Base-by-base conservation (phyloP, 306 rosid species). In the Lablab purpureus region DNA sequence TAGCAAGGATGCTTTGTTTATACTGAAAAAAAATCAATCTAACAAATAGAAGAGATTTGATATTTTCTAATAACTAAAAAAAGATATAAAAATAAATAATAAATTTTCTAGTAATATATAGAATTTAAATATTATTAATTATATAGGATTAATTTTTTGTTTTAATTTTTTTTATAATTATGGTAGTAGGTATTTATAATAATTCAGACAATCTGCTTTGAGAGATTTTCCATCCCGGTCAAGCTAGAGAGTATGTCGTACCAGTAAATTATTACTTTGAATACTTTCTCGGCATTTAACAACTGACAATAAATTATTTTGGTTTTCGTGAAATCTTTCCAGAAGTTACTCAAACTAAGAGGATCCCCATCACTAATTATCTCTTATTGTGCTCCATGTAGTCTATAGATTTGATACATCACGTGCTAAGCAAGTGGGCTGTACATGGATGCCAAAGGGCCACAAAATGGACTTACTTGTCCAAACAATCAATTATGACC, bases 221-320 rank as follows among this genome's bases (percentile, higher is more conserved):
- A 59, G 30, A 37, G 60, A 62, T 25, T 60, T 54, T 45, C 71
- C 30, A 60, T 28, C 59, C 46, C 62, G 60, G 46, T 45, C 22
- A 12, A 22, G 55, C 37, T 74, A 43, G 28, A 25, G 1, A 41
- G 46, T 58, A 43, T 58, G 70, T 43, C 30, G 56, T 17, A 55
- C 47, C 19, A 28, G 43, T 28, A 56, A 27, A 46, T 40, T 56
- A 50, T 19, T 40, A 22, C 14, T 14, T 17, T 56, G 28, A 22
- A 23, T n/a, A 40, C 43, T 21, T 74, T 40, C 28, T 74, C 36
- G 59, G 10, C 41, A 21, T 27, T 3, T 58, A 25, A 1, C 60
- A 59, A 22, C 27, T 74, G 69, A 34, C 17, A 43, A 74, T 6
- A n/a, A 28, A 41, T 41, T 23, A 59, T 15, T 52, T 36, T 43